These are phyloP conservation scores for Aristolochia fimbriata DNA, from an alignment of 164 flowering plant genomes.

Conservation along the genomic window DNA sequence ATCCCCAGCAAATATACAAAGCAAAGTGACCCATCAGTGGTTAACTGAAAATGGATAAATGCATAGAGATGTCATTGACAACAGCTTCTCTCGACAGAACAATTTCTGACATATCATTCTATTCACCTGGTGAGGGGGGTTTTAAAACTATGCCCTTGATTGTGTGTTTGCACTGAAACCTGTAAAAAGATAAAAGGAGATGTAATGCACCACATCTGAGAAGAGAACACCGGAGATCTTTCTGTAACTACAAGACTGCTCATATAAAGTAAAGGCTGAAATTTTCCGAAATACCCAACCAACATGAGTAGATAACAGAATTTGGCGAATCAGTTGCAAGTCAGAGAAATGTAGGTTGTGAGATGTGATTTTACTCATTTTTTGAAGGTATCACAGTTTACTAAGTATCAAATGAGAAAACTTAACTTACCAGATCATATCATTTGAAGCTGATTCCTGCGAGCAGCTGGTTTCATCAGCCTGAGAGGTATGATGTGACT, in stretches of 20 bases:
- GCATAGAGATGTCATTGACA: too few species aligned
- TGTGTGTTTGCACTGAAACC: constrained; percentile 83
- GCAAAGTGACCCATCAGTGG: too few species aligned
- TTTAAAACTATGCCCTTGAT: constrained; percentile 61
- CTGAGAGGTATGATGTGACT: constrained; percentile 18
- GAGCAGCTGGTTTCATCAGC: constrained; percentile 9
- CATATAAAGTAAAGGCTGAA: not conserved
- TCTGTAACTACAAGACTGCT: not conserved
- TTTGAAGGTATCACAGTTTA: too few species aligned
- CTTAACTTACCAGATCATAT: constrained; percentile 53
- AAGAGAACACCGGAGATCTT: too few species aligned
- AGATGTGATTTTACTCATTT: too few species aligned
- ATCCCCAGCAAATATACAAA: too few species aligned
- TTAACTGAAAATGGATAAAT: too few species aligned
- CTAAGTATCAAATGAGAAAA: not conserved
- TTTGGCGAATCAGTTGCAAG: too few species aligned
- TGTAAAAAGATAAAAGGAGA: constrained; percentile 14
- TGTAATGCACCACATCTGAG: not conserved
- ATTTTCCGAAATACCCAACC: not conserved
- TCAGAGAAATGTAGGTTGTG: too few species aligned
- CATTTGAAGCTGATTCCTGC: constrained; percentile 25
- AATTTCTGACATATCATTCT: not conserved
- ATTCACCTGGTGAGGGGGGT: constrained; percentile 29
- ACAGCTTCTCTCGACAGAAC: too few species aligned
- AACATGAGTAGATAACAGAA: too few species aligned